Evolutionary conservation across 805 yeast species (phyloP), one percentile per base, ranked within the genome.

Genomic region (Spathaspora boniae): DNA sequence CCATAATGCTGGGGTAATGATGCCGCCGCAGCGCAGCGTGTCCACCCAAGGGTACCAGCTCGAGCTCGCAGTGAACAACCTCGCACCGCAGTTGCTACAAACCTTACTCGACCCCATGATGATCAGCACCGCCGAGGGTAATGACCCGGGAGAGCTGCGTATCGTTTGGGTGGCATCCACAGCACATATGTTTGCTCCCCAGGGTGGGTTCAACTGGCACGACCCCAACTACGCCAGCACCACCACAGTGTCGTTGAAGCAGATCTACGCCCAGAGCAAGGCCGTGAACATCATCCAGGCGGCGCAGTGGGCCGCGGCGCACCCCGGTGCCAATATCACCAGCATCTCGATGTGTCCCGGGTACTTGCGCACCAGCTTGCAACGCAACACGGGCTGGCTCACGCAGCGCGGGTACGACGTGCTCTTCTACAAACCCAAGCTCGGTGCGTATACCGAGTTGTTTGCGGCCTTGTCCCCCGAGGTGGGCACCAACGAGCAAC

Each of bases 31-130:
- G 20, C 60, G 60, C n/a, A 47, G 52, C 29, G 56, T 42, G 29
- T 37, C 50, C n/a, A 48, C 45, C 32, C 76, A 74, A 50, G 74
- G 72, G 8, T 62, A 54, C 37, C 79, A 74, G 34, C 36, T 56
- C 24, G 72, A 68, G 35, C 50, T 71, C 26, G 79, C 75, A 7
- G 63, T 68, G 14, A 75, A 74, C 47, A 62, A 49, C 14, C 43
- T 75, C 11, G 79, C 71, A 2, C 71, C 73, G 18, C 69, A 60
- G 34, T 47, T 71, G n/a, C 50, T 74, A 15, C 66, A 70, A 41
- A 56, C 60, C 29, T 46, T 56, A 17, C 46, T 71, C 31, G 56
- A 54, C 17, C 70, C 70, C 6, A 40, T 69, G 4, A 40, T 74
- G 12, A 37, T 58, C 16, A 46, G 55, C 16, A 52, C 70, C 1